phyloP scores from a whole-genome alignment of 1,139 yeast genomes.

The Saccharomyces hybrid region DNA sequence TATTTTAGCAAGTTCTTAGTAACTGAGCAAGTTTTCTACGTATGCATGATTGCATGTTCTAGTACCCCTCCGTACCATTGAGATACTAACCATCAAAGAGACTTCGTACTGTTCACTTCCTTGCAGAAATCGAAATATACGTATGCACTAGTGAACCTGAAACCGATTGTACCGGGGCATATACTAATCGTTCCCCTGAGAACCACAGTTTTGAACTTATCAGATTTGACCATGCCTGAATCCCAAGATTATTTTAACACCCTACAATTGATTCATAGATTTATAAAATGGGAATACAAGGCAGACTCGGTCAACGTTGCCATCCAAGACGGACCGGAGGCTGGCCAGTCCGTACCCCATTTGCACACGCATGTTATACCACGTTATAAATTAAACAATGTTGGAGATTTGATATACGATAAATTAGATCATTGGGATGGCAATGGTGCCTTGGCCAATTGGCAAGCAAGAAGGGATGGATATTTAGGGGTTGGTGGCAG shows the following conservation, averaged over 20 bases:
- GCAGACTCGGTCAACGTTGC: conserved; percentile 84
- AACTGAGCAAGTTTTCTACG: conserved; percentile 30
- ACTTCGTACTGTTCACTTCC: not conserved
- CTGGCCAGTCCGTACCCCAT: conserved; percentile 93
- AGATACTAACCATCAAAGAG: not conserved
- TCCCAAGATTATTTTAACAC: conserved; percentile 70
- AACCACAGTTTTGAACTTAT: conserved; percentile 48
- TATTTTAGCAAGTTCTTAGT: conserved; percentile 31
- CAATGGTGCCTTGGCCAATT: conserved; percentile 25
- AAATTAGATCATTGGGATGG: conserved; percentile 49
- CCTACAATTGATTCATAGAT: conserved; percentile 61
- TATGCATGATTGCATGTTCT: conserved; percentile 7
- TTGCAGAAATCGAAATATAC: conserved; percentile 44
- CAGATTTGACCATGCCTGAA: conserved; percentile 66
- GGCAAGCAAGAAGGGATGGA: conserved; percentile 27
- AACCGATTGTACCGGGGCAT: conserved; percentile 90
- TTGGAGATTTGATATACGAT: conserved; percentile 65
- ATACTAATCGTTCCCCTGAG: conserved; percentile 77
- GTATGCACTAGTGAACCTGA: conserved; percentile 79
- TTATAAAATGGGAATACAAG: conserved; percentile 55
- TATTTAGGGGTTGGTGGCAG: conserved; percentile 23
- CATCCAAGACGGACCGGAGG: conserved; percentile 92
- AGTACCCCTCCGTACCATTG: not conserved
- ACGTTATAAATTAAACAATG: conserved; percentile 53
- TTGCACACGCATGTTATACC: conserved; percentile 92